Percentiles rank a stretch among this genome's conserved stretches.
These are phyloP conservation scores for Pythium utonaiense DNA, from an alignment of 352 stramenopile genomes.

Conservation along the genomic window DNA sequence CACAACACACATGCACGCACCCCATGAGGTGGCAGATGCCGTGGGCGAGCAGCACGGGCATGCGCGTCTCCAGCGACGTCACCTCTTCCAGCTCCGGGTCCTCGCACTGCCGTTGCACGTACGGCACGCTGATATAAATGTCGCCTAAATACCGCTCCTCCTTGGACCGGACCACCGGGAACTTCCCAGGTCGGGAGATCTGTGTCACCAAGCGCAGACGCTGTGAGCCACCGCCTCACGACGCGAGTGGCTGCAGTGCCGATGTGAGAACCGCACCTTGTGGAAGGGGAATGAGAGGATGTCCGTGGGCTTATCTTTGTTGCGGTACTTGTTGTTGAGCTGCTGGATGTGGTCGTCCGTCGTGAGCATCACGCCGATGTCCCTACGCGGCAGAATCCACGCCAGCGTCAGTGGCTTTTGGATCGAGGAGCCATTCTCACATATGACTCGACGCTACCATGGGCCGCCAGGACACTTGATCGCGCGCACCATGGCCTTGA, in stretches of 20 bases:
- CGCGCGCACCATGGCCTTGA: constrained; percentile 64
- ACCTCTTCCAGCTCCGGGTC: constrained; percentile 49
- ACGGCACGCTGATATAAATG: constrained; percentile 81
- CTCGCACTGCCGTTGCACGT: constrained; percentile 73
- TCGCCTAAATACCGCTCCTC: constrained; percentile 79
- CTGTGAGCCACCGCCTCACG: not conserved
- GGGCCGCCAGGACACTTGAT: constrained; percentile 56
- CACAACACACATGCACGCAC: constrained; percentile 26
- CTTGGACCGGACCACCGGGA: constrained; percentile 41
- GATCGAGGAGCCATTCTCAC: not conserved
- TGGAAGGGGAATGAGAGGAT: constrained; percentile 82
- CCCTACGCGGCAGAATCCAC: constrained; percentile 29
- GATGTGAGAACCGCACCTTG: too few species aligned
- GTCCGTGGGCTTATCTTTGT: constrained; percentile 80
- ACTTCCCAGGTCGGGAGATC: constrained; percentile 53
- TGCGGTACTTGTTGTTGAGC: constrained; percentile 65
- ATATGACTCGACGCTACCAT: too few species aligned
- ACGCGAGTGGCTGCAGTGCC: too few species aligned
- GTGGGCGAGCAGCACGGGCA: constrained; percentile 74
- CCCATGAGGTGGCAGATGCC: constrained; percentile 81
- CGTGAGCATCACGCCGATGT: constrained; percentile 78
- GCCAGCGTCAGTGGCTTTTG: not conserved
- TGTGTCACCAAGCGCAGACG: constrained; percentile 8
- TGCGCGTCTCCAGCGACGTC: constrained; percentile 55
- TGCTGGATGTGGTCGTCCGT: constrained; percentile 71